These are phyloP conservation scores for Gilbertella persicaria DNA, from an alignment of 371 early-diverging fungal species.

Conservation along the genomic window DNA sequence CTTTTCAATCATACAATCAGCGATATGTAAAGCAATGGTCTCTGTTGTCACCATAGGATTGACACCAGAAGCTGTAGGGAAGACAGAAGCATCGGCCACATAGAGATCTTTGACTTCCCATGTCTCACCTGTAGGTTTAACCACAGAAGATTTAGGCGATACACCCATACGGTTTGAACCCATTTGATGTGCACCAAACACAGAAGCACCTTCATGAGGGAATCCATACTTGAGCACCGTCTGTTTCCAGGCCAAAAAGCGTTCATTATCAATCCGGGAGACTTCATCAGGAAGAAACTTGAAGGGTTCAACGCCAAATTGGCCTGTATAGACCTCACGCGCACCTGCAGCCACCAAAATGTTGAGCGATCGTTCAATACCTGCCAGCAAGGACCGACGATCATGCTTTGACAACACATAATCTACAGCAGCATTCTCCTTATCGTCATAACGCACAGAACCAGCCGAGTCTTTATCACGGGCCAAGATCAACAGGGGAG, in stretches of 20 bases:
- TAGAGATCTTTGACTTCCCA: constrained; percentile 69
- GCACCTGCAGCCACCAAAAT: constrained; percentile 64
- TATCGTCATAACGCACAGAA: constrained; percentile 33
- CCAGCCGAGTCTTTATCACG: constrained; percentile 68
- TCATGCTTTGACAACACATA: constrained; percentile 61
- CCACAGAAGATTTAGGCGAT: constrained; percentile 46
- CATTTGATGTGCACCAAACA: constrained; percentile 68
- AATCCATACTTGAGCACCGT: constrained; percentile 12
- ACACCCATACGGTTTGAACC: constrained; percentile 66
- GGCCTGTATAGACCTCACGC: constrained; percentile 55
- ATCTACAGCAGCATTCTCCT: constrained; percentile 36
- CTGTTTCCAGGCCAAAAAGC: constrained; percentile 34
- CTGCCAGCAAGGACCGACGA: constrained; percentile 47
- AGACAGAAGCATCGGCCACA: constrained; percentile 65
- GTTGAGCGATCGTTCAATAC: constrained; percentile 43
- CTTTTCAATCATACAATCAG: constrained; percentile 15
- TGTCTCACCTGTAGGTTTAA: constrained; percentile 62
- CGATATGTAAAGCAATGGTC: constrained; percentile 36
- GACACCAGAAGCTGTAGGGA: constrained; percentile 70
- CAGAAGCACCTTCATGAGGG: constrained; percentile 7
- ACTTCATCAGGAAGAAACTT: constrained; percentile 25
- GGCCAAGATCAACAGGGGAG: constrained; percentile 58
- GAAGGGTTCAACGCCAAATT: constrained; percentile 37
- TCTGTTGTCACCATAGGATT: constrained; percentile 67
- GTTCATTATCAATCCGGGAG: constrained; percentile 32